Evolutionary conservation across 1,284 basidiomycete species (phyloP), one percentile per base, ranked within the genome.

Genomic region (Cutaneotrichosporon cyanovorans): DNA sequence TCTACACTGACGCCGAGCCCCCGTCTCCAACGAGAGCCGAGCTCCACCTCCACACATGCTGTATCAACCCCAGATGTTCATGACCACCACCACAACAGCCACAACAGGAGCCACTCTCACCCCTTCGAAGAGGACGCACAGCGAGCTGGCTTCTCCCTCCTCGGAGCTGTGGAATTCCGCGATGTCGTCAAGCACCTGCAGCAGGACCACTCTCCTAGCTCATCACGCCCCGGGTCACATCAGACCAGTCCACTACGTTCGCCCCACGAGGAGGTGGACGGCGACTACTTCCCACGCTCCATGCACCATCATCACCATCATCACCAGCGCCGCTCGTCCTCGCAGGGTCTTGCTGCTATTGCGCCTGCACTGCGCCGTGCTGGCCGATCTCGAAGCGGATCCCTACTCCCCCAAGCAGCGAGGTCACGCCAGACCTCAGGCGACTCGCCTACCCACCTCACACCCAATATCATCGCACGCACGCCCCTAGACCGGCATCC

Each of bases 151-250:
- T 54, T 47, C 37, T 54, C 52, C 25, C 52, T 54, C 7, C 52
- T 54, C 15, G 52, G 52, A 14, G 52, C 52, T 18, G 48, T 54
- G 42, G 52, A 54, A 48, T 54, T 54, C 42, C 52, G 52, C 36
- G 52, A 54, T 22, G 52, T 95, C 14, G 84, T 96, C 14, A 78
- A 84, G 15, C 84, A 84, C 0, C 75, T 97, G 19, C 79, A 82
- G 47, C 75, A 77, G 15, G 73, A 75, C 23, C 37, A 43, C 18
- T 39, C 37, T 4, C 50, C 54, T 1, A 32, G 32, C 5, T 52
- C 50, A 7, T 54, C 53, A 5, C 40, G 42, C 10, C 32, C n/a
- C 1, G 18, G 16, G 12, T 47, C 48, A 4, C 31, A 37, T 2
- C 42, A 36, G 3, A 14, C 16, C 8, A 42, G 45, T 12, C 37